These are phyloP conservation scores for Tulasnella sp. DNA, from an alignment of 768 basidiomycete species.

Conservation along the genomic window DNA sequence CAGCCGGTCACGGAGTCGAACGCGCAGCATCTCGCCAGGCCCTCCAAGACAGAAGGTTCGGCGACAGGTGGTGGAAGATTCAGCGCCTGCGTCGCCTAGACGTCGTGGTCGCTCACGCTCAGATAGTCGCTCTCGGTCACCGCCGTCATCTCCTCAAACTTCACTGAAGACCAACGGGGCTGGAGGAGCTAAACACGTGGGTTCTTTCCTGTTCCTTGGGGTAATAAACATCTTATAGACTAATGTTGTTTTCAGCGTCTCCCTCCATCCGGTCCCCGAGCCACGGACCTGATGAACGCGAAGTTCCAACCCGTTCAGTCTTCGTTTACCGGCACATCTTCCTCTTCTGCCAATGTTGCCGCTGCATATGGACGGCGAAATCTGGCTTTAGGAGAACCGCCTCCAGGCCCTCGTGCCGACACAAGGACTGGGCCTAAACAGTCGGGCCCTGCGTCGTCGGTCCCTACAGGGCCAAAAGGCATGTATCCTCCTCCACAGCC, in stretches of 20 bases:
- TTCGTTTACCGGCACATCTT: conserved; percentile 3
- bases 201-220: background rate
- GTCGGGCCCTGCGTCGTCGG: background rate
- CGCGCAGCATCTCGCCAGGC: background rate
- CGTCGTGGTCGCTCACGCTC: background rate
- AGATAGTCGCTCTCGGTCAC: conserved; percentile 20
- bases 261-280: conserved; percentile 24
- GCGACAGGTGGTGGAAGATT: background rate
- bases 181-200: conserved; percentile 18
- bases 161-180: conserved; percentile 9
- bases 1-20: background rate
- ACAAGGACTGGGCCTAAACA: background rate
- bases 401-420: conserved; percentile 15
- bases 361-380: conserved; percentile 14
- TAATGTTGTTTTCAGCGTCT: conserved; percentile 16
- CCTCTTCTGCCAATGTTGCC: conserved; percentile 16
- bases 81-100: background rate
- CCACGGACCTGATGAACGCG: conserved; percentile 12
- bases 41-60: background rate
- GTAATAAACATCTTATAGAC: background rate
- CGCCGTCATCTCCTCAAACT: conserved; percentile 20
- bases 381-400: conserved; percentile 12
- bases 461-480: conserved; percentile 15
- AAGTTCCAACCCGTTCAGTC: conserved; percentile 17
- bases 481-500: conserved; percentile 21